phyloP scores from a whole-genome alignment of 345 rosid species.

The Sisymbrium irio region DNA sequence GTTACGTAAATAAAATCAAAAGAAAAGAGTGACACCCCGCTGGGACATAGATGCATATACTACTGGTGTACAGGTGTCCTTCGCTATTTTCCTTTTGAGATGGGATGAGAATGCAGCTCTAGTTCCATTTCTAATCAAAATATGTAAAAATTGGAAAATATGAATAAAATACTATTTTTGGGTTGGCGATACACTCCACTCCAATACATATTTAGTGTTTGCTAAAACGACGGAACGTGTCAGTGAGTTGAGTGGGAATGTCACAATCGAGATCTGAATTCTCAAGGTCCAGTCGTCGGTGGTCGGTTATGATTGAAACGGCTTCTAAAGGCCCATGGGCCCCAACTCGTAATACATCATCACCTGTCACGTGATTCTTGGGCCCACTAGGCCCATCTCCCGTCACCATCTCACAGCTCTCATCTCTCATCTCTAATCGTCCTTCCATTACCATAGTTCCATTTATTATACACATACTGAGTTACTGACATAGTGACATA shows the following conservation, averaged over 20 bases:
- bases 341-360: conserved; percentile 19
- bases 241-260: conserved; percentile 21
- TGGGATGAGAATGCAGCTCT: too few relatives aligned
- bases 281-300: conserved; percentile 31
- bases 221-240: conserved; percentile 23
- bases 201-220: neutral
- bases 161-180: conserved; percentile 16
- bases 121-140: neutral
- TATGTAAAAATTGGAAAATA: neutral
- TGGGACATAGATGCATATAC: too few relatives aligned
- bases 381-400: conserved; percentile 35
- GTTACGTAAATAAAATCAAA: too few relatives aligned
- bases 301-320: conserved; percentile 26
- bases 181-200: neutral
- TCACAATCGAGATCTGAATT: conserved; percentile 23
- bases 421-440: conserved; percentile 19
- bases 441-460: conserved; percentile 14
- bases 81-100: too few relatives aligned
- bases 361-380: conserved; percentile 30
- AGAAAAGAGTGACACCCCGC: too few relatives aligned
- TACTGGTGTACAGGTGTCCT: too few relatives aligned
- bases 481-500: too few relatives aligned
- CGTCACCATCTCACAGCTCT: conserved; percentile 36
- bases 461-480: conserved; percentile 4
- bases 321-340: conserved; percentile 34